Percentiles rank a stretch among this genome's conserved stretches.
Conservation (phyloP, 805 yeast species). For the Lachancea kluyveri region DNA sequence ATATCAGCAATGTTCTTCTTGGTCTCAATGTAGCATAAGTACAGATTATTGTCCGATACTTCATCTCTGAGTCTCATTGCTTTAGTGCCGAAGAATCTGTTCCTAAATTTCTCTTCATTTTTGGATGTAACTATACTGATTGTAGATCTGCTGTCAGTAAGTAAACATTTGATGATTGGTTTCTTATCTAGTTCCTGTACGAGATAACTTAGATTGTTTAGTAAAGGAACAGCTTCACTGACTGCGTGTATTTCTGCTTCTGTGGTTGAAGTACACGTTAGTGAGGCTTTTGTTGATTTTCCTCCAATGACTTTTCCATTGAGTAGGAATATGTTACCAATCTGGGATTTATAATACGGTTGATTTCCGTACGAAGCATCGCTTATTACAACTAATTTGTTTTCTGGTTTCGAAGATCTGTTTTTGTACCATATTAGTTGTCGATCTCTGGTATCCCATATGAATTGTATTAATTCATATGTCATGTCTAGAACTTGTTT, state of each 20-base stretch:
- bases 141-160: slow-evolving; percentile 5
- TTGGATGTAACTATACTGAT: slow-evolving; percentile 1
- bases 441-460: not conserved
- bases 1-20: slow-evolving; percentile 5
- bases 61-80: slow-evolving; percentile 7
- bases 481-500: not conserved
- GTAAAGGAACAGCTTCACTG: not conserved
- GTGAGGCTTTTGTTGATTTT: slow-evolving; percentile 1
- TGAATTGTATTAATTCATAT: not conserved
- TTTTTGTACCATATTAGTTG: not conserved
- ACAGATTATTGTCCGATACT: not conserved
- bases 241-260: slow-evolving; percentile 3
- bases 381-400: not conserved
- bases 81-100: slow-evolving; percentile 7
- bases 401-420: not conserved
- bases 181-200: slow-evolving; percentile 1
- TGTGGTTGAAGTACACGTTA: not conserved
- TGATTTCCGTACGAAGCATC: slow-evolving; percentile 1
- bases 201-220: not conserved
- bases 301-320: not conserved
- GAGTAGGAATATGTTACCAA: slow-evolving; percentile 1
- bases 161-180: not conserved
- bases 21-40: slow-evolving; percentile 4
- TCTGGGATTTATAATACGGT: slow-evolving; percentile 1
- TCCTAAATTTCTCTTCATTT: slow-evolving; percentile 4